Base-by-base conservation (phyloP, 1,284 basidiomycete species). In the Pascua sp. region DNA sequence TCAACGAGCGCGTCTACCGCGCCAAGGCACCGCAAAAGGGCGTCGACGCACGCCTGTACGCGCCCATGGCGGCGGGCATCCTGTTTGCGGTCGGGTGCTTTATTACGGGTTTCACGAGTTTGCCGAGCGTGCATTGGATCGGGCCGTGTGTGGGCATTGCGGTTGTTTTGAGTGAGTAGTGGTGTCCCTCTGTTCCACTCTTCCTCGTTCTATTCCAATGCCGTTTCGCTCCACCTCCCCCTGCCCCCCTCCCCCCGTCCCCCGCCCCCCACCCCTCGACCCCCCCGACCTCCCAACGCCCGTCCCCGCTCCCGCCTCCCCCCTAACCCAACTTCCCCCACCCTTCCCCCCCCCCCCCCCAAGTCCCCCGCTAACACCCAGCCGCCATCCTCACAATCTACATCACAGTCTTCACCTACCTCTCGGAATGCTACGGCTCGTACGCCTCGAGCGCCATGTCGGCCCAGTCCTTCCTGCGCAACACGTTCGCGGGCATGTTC, bases 41-140 rank as follows among this genome's bases (percentile, higher is more conserved):
- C 0, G 85, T 87, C 0, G 89, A 91, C 74, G 89, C 89, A 0
- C 81, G 89, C 11, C 74, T 91, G 18, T 89, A 87, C 61, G 75
- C 78, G 16, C 84, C 87, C 3, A 86, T 87, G 73, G 71, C 81
- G 10, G 87, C 85, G 0, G 86, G 82, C 0, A 58, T 89, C 15
- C 65, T 85, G 8, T 80, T 89, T 53, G 85, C 87, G 0, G 67
- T 80, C 1, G 84, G 83, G 9, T 86, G 87, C 79, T 84, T 87
- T 73, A 67, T 77, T 49, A 77, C 70, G 52, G 77, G 71, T 10
- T 77, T 75, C 61, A 75, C 75, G 11, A 63, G 67, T 48, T 49
- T 67, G 13, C 54, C 64, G 2, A 50, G 18, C 9, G 59, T 71
- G 4, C 66, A 69, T 58, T 75, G 69, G 72, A 67, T 71, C 32